phyloP scores from a whole-genome alignment of 2,329 filamentous ascomycete genomes.

The Neobulgaria alba region DNA sequence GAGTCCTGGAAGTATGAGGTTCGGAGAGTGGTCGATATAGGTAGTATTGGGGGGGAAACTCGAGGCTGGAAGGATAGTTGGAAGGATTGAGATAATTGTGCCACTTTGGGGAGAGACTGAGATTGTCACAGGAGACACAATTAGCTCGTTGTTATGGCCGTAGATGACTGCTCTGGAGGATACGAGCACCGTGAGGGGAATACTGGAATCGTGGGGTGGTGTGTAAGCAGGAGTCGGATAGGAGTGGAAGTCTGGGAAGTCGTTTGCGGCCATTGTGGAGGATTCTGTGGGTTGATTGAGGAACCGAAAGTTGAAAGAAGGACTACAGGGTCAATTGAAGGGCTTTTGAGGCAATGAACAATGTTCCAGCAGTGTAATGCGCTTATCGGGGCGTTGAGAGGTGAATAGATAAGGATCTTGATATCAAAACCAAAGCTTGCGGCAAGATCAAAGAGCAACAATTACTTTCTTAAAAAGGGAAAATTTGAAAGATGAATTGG shows the following conservation, averaged over 20 bases:
- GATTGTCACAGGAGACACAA: constrained; percentile 74
- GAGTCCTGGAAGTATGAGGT: constrained; percentile 78
- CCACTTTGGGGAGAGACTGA: constrained; percentile 69
- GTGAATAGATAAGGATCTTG: constrained; percentile 12
- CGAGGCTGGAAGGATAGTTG: constrained; percentile 63
- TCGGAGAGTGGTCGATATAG: constrained; percentile 79
- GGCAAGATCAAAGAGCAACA: constrained; percentile 2
- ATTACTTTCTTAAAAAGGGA: constrained; percentile 1
- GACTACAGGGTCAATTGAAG: constrained; percentile 2
- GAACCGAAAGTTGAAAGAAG: constrained; percentile 7
- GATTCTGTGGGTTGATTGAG: constrained; percentile 2
- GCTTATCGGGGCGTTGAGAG: constrained; percentile 20
- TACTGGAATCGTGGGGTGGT: constrained; percentile 22
- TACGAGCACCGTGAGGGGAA: constrained; percentile 64
- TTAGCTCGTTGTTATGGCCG: constrained; percentile 50
- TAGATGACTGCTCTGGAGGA: constrained; percentile 79
- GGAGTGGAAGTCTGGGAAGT: constrained; percentile 7
- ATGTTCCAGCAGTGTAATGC: constrained; percentile 8
- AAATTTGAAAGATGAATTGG: background rate
- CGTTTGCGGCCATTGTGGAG: constrained; percentile 17
- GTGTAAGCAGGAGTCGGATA: constrained; percentile 26
- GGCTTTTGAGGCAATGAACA: constrained; percentile 1
- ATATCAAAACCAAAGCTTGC: constrained; percentile 7
- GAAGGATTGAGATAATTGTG: constrained; percentile 72
- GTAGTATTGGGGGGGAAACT: constrained; percentile 63